These are phyloP conservation scores for Chalaropsis ovoidea DNA, from an alignment of 2,329 filamentous ascomycete genomes.

Conservation along the genomic window DNA sequence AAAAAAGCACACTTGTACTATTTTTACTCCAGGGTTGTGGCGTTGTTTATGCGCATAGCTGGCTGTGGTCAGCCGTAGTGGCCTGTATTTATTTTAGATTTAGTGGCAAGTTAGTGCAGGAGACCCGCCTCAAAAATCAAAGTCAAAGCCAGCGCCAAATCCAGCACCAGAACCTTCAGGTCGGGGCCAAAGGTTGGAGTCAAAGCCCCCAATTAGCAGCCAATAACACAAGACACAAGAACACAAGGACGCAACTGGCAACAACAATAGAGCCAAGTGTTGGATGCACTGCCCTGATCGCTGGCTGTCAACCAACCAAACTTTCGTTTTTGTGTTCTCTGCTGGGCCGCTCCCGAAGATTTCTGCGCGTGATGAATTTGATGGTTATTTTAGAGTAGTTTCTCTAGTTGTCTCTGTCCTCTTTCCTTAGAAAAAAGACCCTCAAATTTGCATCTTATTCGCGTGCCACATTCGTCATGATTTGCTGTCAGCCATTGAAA, in stretches of 20 bases:
- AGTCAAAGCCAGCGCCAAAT: neutral
- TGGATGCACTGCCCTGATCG: neutral
- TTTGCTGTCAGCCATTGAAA: neutral
- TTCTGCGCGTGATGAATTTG: too few species aligned
- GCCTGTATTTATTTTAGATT: neutral
- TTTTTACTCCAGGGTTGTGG: neutral
- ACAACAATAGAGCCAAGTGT: neutral
- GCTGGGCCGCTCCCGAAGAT: neutral
- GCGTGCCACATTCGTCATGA: slow-evolving; percentile 8
- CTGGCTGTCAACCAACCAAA: neutral
- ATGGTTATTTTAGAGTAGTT: neutral
- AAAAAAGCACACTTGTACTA: neutral
- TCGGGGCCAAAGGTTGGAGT: neutral
- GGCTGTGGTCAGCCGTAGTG: neutral
- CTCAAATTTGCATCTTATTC: neutral
- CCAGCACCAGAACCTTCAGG: too few species aligned
- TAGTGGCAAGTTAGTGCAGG: neutral
- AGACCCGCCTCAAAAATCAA: neutral
- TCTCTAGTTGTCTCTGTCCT: neutral
- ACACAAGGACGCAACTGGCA: neutral
- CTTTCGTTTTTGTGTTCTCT: neutral
- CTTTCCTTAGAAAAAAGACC: neutral
- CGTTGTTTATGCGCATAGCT: neutral
- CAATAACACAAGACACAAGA: neutral
- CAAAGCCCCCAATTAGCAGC: neutral